Conservation (phyloP, 2,329 filamentous ascomycete genomes). For the Torrubiella hemipterigena region DNA sequence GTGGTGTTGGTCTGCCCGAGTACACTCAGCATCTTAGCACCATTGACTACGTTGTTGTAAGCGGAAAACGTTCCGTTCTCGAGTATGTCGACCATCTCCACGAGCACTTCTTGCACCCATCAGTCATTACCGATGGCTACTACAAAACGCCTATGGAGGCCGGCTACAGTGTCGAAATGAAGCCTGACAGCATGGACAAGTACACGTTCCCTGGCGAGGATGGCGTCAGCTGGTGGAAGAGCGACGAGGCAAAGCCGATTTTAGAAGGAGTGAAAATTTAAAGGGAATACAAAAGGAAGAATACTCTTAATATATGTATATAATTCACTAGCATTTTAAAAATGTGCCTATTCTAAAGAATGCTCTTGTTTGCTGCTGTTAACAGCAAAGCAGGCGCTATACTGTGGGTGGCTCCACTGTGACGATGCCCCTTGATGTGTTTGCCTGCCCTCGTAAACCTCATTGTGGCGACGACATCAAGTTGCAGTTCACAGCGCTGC, state of each 20-base stretch:
- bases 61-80: slow-evolving; percentile 66
- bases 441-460: no score
- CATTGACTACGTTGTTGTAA: slow-evolving; percentile 84
- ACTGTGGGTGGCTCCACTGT: no score
- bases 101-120: slow-evolving; percentile 81
- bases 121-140: slow-evolving; percentile 70
- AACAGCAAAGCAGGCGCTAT: no score
- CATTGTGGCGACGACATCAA: no score
- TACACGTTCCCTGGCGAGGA: slow-evolving; percentile 67
- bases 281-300: no score
- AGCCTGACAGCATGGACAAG: slow-evolving; percentile 70
- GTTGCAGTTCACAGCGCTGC: no score
- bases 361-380: no score
- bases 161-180: slow-evolving; percentile 92
- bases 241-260: slow-evolving; percentile 65
- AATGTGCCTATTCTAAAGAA: no score
- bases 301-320: no score
- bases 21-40: slow-evolving; percentile 90
- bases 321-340: no score
- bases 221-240: slow-evolving; percentile 77
- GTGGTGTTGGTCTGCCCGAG: slow-evolving; percentile 81
- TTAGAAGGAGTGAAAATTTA: slow-evolving; percentile 50
- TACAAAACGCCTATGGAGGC: slow-evolving; percentile 75
- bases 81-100: slow-evolving; percentile 92
- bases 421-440: no score